Evolutionary conservation across 2,329 filamentous ascomycete genomes (phyloP).

Genomic region (Aspergillus amoenus): DNA sequence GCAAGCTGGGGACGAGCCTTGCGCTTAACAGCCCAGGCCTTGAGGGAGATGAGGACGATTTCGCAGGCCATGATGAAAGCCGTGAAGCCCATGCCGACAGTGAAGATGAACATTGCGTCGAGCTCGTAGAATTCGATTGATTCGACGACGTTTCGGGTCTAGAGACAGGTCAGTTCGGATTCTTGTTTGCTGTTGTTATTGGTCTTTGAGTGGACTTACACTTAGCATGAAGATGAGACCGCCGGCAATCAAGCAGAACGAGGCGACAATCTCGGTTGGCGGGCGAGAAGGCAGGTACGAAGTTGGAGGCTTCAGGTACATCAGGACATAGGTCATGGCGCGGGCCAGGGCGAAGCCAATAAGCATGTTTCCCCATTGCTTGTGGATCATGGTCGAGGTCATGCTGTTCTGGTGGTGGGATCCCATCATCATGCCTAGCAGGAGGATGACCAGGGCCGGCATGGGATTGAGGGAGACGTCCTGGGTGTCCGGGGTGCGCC

Average conservation of each 20-base stretch:
- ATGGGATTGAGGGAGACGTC: conserved; percentile 81
- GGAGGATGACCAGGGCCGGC: conserved; percentile 79
- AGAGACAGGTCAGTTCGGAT: conserved; percentile 17
- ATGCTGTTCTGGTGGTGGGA: conserved; percentile 82
- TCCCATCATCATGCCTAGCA: conserved; percentile 93
- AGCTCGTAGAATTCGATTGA: conserved; percentile 75
- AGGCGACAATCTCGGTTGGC: conserved; percentile 81
- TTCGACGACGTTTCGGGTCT: conserved; percentile 73
- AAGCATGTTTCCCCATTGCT: conserved; percentile 87
- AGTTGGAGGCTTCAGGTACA: conserved; percentile 77
- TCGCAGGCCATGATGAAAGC: conserved; percentile 84
- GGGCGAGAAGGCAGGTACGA: conserved; percentile 80
- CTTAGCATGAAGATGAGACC: conserved; percentile 92
- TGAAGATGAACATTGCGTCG: conserved; percentile 93
- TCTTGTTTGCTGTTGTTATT: background rate
- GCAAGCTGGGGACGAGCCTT: conserved; percentile 33
- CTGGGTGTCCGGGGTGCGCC: conserved; percentile 66
- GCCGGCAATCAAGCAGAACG: conserved; percentile 84
- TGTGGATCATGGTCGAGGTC: conserved; percentile 88
- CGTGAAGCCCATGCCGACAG: conserved; percentile 79
- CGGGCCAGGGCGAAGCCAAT: conserved; percentile 77
- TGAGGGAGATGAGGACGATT: conserved; percentile 74
- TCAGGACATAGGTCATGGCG: conserved; percentile 72
- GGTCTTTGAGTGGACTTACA: conserved; percentile 51
- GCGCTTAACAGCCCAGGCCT: conserved; percentile 73